Evolutionary conservation across 169 alveolate genomes (phyloP), one percentile per base, ranked within the genome.

Genomic region (Cryptosporidium xiaoi): DNA sequence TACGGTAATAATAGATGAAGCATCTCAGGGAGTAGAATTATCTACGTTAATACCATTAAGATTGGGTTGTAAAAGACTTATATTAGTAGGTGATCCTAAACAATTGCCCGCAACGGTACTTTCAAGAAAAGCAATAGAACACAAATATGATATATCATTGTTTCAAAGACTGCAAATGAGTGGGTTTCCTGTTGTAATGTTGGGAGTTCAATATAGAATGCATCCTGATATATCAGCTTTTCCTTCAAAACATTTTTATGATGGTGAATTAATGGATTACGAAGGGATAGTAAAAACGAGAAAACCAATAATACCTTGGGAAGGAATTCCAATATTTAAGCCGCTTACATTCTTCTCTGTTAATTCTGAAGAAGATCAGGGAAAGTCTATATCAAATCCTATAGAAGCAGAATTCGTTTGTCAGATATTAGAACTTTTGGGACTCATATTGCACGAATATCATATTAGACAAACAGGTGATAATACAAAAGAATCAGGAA

Each of bases 51-150:
- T 94, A 2, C 96, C 96, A 29, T 68, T 94, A 48, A 92, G 93
- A 58, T 94, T 93, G 83, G 93, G 95, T 1, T 93, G 98, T 44
- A 94, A 94, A 83, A 94, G 99, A 58, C 93, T 97, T 82, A 97
- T 98, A 64, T 95, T 98, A 90, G 98, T 98, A 10, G 99, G 99
- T 2, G 99, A 98, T 91, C 99, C 96, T 90, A 97, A 95, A 92
- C 99, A 98, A 85, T 94, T 97, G 51, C 97, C 99, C n/a, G 99
- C 99, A 4, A 97, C 99, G 27, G 97, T 97, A 18, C 94, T 97
- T 64, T 94, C 97, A 2, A 90, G 94, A 60, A 94, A 92, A 31
- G 98, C 98, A 13, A 68, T 90, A 15, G 83, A 83, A 44, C 90
- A 87, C 51, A 94, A 95, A 55, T 93, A 94, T 65, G 91, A 92